Conservation (phyloP, 345 rosid genomes). For the Lepidium aucheri region DNA sequence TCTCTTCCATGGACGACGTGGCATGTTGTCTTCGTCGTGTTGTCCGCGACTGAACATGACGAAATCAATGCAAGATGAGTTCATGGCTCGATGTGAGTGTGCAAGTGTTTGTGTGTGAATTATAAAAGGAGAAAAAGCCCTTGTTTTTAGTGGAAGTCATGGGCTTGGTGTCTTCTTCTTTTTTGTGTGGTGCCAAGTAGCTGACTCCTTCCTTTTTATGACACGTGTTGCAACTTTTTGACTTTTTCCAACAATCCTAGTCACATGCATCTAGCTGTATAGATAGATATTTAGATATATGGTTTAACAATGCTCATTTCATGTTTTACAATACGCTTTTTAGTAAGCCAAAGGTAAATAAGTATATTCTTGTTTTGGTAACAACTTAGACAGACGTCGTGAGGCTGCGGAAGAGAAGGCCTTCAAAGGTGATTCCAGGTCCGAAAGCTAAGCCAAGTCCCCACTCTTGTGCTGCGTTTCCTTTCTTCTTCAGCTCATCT, state of each 20-base stretch:
- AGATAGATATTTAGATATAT: background rate
- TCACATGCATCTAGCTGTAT: background rate
- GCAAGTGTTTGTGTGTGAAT: background rate
- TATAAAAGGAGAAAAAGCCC: slow-evolving; percentile 26
- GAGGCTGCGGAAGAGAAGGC: slow-evolving; percentile 83
- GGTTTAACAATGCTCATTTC: slow-evolving; percentile 8
- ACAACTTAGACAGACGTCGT: background rate
- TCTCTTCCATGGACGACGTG: slow-evolving; percentile 29
- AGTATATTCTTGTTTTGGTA: background rate
- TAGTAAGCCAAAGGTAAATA: background rate
- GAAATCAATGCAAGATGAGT: slow-evolving; percentile 30
- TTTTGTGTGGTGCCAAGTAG: slow-evolving; percentile 25
- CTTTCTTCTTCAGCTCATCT: slow-evolving; percentile 55
- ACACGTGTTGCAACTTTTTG: slow-evolving; percentile 25
- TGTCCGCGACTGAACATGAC: slow-evolving; percentile 24
- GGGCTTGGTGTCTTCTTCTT: slow-evolving; percentile 26
- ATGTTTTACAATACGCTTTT: background rate
- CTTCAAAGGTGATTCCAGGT: slow-evolving; percentile 97
- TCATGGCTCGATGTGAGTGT: background rate
- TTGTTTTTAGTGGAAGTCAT: slow-evolving; percentile 26
- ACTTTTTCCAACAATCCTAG: slow-evolving; percentile 21
- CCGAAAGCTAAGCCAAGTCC: slow-evolving; percentile 89
- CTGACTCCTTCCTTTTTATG: background rate
- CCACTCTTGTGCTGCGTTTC: slow-evolving; percentile 58
- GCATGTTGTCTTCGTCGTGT: slow-evolving; percentile 14